These are phyloP conservation scores for Amaranthus hypochondriacus DNA, from an alignment of 148 eudicot genomes.

Conservation along the genomic window DNA sequence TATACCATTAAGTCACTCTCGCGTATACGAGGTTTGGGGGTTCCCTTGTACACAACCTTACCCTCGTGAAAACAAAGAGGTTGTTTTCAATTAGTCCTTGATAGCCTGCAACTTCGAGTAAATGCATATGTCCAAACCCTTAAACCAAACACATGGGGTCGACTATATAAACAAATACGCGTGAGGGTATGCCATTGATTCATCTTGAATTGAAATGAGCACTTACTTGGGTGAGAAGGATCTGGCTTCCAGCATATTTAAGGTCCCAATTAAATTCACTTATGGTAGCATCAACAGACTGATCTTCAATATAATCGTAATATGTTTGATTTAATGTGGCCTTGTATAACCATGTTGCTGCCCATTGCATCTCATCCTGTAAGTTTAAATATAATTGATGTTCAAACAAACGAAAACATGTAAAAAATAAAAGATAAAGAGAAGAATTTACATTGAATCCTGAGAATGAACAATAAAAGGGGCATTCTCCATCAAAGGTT, in stretches of 20 bases:
- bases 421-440: neutral
- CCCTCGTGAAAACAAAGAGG: too few species aligned
- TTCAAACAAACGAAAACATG: too few species aligned
- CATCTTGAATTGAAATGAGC: too few species aligned
- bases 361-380: constrained; percentile 90
- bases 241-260: constrained; percentile 71
- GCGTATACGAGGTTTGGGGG: too few species aligned
- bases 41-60: too few species aligned
- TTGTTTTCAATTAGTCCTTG: too few species aligned
- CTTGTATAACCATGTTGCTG: constrained; percentile 71
- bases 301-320: constrained; percentile 45
- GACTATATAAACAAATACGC: too few species aligned
- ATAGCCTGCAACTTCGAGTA: too few species aligned
- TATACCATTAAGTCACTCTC: too few species aligned
- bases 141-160: too few species aligned
- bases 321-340: constrained; percentile 45
- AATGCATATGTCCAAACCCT: too few species aligned
- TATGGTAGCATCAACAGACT: constrained; percentile 42
- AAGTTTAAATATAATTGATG: neutral
- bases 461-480: constrained; percentile 84
- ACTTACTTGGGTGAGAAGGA: constrained; percentile 61
- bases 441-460: constrained; percentile 50
- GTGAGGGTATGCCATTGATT: too few species aligned
- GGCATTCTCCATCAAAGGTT: constrained; percentile 81
- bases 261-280: constrained; percentile 85